phyloP scores from a whole-genome alignment of 371 early-diverging fungal genomes.

The Encephalitozoon intestinalis region DNA sequence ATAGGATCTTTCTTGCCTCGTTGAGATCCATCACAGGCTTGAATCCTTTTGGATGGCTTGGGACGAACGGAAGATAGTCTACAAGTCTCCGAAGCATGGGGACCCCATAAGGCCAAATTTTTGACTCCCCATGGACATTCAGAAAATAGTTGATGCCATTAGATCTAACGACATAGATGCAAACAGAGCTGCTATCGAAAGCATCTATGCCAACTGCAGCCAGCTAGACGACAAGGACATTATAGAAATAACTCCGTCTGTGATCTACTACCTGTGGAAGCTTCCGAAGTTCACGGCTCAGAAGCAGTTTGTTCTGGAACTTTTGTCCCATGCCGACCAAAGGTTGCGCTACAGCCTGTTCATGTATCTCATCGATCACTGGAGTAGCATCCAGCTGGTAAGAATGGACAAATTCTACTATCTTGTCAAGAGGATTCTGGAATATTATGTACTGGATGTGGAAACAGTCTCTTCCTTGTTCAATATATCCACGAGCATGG shows the following conservation, averaged over 20 bases:
- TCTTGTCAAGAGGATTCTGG: not conserved
- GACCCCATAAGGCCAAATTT: not conserved
- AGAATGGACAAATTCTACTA: slow-evolving; percentile 21
- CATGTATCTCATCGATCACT: not conserved
- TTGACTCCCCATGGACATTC: slow-evolving; percentile 4
- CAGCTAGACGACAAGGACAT: not conserved
- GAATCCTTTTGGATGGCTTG: slow-evolving; percentile 1
- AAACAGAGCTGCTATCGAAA: not conserved
- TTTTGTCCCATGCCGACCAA: not conserved
- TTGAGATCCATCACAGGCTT: slow-evolving; percentile 17
- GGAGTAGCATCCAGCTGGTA: not conserved
- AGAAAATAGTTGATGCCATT: not conserved
- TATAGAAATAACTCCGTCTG: not conserved
- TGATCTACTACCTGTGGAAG: slow-evolving; percentile 8
- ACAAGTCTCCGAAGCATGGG: not conserved
- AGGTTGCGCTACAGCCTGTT: not conserved
- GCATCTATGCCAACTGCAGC: not conserved
- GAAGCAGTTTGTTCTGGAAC: not conserved
- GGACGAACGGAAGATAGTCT: not conserved
- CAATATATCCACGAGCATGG: not conserved
- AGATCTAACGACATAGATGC: not conserved
- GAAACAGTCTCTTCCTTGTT: not conserved
- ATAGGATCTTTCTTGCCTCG: slow-evolving; percentile 16
- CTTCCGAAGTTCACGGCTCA: slow-evolving; percentile 8
- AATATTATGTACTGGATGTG: not conserved